These are phyloP conservation scores for Onygenales sp. DNA, from an alignment of 2,329 filamentous ascomycete genomes.

Conservation along the genomic window DNA sequence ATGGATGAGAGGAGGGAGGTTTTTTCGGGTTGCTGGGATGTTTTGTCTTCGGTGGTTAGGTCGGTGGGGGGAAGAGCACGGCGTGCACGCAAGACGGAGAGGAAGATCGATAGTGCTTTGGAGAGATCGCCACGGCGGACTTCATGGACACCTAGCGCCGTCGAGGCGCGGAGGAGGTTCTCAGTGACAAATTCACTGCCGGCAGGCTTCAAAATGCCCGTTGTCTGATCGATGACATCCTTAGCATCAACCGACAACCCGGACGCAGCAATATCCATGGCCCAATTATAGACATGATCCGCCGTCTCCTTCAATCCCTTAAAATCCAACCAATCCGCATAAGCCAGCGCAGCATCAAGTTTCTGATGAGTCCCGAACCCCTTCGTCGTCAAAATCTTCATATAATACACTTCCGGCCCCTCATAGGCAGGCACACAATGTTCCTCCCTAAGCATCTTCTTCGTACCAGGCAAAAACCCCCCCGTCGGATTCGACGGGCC, in stretches of 20 bases:
- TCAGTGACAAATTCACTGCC: conserved; percentile 48
- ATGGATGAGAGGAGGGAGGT: conserved; percentile 28
- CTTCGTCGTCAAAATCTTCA: conserved; percentile 67
- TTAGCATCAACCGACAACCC: conserved; percentile 35
- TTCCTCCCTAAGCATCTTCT: conserved; percentile 58
- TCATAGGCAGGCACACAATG: conserved; percentile 63
- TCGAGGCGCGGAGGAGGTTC: conserved; percentile 68
- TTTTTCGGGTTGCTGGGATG: conserved; percentile 10
- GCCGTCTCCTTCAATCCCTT: conserved; percentile 59
- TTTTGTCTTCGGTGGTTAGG: conserved; percentile 14
- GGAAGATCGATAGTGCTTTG: conserved; percentile 69
- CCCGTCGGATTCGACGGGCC: conserved; percentile 79
- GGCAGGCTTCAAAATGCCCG: conserved; percentile 54
- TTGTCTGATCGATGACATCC: conserved; percentile 50
- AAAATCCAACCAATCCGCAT: conserved; percentile 76
- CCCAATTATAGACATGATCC: conserved; percentile 64
- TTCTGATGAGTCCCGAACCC: conserved; percentile 73
- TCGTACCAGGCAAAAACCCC: conserved; percentile 46
- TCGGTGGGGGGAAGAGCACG: conserved; percentile 42
- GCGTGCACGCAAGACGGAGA: conserved; percentile 73
- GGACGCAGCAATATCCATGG: conserved; percentile 61
- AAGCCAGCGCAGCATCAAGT: conserved; percentile 71
- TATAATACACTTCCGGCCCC: conserved; percentile 66
- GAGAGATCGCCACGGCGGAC: conserved; percentile 59
- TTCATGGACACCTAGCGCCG: conserved; percentile 67